Conservation (phyloP, 495 filamentous ascomycete species). For the Tuber aestivum region DNA sequence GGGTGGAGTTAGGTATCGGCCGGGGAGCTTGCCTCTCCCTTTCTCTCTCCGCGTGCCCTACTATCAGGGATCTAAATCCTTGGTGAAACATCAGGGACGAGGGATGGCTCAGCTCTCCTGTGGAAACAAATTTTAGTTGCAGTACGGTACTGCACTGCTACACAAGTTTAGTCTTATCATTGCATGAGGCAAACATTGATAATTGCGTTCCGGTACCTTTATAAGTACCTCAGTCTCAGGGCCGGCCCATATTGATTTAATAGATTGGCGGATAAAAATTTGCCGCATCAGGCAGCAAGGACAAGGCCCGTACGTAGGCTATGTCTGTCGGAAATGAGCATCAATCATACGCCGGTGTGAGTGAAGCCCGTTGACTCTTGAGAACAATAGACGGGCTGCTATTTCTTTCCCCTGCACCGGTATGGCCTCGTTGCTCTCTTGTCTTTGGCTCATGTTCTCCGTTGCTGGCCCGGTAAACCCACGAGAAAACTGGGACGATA, state of each 20-base stretch:
- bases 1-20: not conserved
- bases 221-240: not conserved
- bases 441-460: not conserved
- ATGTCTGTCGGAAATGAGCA: conserved; percentile 1
- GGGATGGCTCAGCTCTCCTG: not conserved
- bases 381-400: not conserved
- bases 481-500: too few species aligned
- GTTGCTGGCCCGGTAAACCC: not conserved
- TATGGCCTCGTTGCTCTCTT: not conserved
- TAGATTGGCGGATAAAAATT: conserved; percentile 4
- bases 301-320: not conserved
- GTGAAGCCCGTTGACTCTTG: not conserved
- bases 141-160: too few species aligned
- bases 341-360: not conserved
- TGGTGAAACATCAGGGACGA: not conserved
- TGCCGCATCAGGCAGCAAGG: not conserved
- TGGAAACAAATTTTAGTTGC: not conserved
- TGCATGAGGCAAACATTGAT: not conserved
- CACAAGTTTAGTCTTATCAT: not conserved
- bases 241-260: not conserved
- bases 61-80: not conserved
- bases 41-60: not conserved
- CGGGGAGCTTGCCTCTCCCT: not conserved
- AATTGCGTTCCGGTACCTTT: not conserved
- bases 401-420: not conserved